phyloP scores from a whole-genome alignment of 108 stramenopile species.

The Conticribra guillardii region DNA sequence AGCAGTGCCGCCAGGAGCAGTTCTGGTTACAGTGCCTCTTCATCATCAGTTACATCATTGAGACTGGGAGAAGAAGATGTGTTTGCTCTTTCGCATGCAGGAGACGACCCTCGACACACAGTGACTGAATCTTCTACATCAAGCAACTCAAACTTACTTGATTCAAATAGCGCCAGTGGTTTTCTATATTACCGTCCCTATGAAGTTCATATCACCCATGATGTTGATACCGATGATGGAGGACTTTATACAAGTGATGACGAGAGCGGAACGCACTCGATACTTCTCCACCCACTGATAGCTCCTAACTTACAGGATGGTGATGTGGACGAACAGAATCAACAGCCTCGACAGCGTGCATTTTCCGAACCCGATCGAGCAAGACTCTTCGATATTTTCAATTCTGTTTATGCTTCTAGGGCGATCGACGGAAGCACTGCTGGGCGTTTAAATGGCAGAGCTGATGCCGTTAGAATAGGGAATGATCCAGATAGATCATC shows the following conservation, averaged over 20 bases:
- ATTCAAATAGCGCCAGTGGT: conserved; percentile 30
- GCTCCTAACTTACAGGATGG: background rate
- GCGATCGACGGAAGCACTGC: conserved; percentile 21
- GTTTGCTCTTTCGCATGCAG: conserved; percentile 32
- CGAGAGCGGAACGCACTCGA: conserved; percentile 30
- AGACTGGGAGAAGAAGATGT: conserved; percentile 44
- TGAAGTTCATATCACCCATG: conserved; percentile 22
- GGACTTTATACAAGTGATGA: conserved; percentile 23
- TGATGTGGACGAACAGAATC: background rate
- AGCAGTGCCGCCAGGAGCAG: conserved; percentile 15
- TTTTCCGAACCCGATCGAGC: conserved; percentile 48
- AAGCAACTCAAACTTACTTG: conserved; percentile 14
- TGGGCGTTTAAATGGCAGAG: background rate
- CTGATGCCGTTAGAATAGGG: conserved; percentile 1
- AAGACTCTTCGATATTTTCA: conserved; percentile 30
- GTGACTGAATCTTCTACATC: conserved; percentile 30
- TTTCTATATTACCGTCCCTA: conserved; percentile 41
- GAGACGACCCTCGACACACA: conserved; percentile 14
- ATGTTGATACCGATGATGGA: background rate
- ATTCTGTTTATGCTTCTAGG: conserved; percentile 23
- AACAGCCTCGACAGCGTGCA: conserved; percentile 29
- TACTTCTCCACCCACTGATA: conserved; percentile 15
- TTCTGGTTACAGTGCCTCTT: conserved; percentile 15
- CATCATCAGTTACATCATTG: conserved; percentile 22
- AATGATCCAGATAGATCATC: conserved; percentile 1